Conservation (phyloP, 352 stramenopile genomes). For the Globisporangium nodosum region DNA sequence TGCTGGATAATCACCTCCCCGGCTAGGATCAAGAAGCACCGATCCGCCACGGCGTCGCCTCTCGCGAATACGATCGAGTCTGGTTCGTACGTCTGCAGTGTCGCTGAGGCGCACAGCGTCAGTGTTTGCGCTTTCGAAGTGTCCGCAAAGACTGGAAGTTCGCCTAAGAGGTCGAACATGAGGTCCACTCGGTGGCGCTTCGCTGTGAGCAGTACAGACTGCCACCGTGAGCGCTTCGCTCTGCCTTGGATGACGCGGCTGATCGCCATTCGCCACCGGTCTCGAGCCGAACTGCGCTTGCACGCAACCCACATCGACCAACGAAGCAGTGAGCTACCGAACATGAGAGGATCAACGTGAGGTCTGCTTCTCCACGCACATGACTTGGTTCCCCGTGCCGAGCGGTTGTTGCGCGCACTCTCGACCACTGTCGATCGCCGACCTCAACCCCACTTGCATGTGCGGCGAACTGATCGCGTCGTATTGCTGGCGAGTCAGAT, state of each 20-base stretch:
- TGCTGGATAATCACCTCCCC: conserved; percentile 35
- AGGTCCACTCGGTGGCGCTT: conserved; percentile 30
- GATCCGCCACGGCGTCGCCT: conserved; percentile 19
- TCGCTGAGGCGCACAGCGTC: conserved; percentile 24
- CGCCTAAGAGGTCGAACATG: conserved; percentile 26
- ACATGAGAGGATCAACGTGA: not conserved
- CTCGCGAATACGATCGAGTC: conserved; percentile 29
- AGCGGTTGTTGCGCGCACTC: conserved; percentile 3
- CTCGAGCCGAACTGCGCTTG: conserved; percentile 13
- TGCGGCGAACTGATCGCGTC: conserved; percentile 2
- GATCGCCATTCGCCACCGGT: conserved; percentile 30
- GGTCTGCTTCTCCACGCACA: not conserved
- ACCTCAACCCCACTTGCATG: not conserved
- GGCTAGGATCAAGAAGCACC: conserved; percentile 32
- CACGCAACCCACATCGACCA: not conserved
- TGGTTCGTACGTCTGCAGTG: conserved; percentile 22
- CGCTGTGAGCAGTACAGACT: conserved; percentile 23
- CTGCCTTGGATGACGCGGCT: conserved; percentile 29
- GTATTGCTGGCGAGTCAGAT: conserved; percentile 17
- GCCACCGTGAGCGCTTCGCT: conserved; percentile 26
- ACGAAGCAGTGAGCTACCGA: not conserved
- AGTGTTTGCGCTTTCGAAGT: conserved; percentile 13
- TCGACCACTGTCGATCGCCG: not conserved
- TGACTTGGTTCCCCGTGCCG: conserved; percentile 1
- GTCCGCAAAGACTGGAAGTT: conserved; percentile 25